Evolutionary conservation across 2,329 filamentous ascomycete genomes (phyloP).

Genomic region (Lecanicillium sp.): DNA sequence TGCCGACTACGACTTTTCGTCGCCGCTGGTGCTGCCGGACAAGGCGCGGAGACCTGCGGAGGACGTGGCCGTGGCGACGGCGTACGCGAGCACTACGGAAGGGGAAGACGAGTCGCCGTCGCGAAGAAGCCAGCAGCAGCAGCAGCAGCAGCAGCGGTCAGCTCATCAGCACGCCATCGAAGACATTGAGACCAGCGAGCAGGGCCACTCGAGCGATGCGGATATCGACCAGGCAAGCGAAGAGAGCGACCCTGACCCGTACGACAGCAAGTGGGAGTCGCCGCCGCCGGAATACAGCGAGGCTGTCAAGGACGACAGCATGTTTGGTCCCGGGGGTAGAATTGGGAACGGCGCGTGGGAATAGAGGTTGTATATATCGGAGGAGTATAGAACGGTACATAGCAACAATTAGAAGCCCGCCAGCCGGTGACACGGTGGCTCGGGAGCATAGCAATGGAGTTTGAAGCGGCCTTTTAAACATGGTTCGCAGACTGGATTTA

Average conservation of each 20-base stretch:
- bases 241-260: slow-evolving; percentile 28
- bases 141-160: not conserved
- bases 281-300: slow-evolving; percentile 14
- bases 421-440: no score
- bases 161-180: slow-evolving; percentile 20
- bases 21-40: slow-evolving; percentile 17
- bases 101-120: not conserved
- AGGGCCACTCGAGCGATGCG: slow-evolving; percentile 26
- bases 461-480: not conserved
- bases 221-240: slow-evolving; percentile 27
- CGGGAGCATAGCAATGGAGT: slow-evolving; percentile 10
- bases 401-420: no score
- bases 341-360: slow-evolving; percentile 11
- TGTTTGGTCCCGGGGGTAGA: slow-evolving; percentile 10
- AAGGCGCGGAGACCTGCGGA: no score
- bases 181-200: slow-evolving; percentile 29
- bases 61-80: not conserved
- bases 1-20: slow-evolving; percentile 32
- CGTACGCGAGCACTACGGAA: not conserved
- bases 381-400: no score
- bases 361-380: not conserved
- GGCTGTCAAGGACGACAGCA: slow-evolving; percentile 6
- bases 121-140: not conserved
- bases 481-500: not conserved
- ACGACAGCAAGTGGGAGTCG: slow-evolving; percentile 18